Evolutionary conservation across 1,284 basidiomycete genomes (phyloP), one percentile per base, ranked within the genome.

Genomic region (Pseudozyma pruni): DNA sequence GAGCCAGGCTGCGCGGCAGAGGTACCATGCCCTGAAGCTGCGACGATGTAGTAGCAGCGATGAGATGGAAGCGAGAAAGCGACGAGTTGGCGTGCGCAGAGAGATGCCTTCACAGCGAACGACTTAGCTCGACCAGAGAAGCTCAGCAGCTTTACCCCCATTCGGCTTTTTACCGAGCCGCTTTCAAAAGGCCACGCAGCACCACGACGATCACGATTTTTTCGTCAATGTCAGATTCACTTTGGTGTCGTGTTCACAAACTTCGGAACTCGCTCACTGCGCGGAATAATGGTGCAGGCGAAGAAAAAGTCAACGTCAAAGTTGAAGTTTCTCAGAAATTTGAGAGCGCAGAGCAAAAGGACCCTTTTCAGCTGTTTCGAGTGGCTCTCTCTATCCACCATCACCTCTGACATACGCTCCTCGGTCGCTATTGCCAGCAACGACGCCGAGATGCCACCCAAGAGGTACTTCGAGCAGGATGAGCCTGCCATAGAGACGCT

Each of bases 391-490:
- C 11, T 10, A 34, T 2, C 40, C 17, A 42, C n/a, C 39, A 33
- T 29, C 48, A 25, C 11, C 31, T 4, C 4, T 25, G 14, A 19
- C 50, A 32, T 34, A 43, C 41, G 31, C 17, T 42, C 33, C 7
- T 23, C 10, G 33, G 41, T 54, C 37, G 25, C 9, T 17, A 29
- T 39, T 29, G 19, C 11, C 23, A n/a, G 11, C 14, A 8, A 8
- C 43, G 16, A 39, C 41, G 22, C 42, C 51, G 39, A 51, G 33
- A 74, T 75, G 72, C 62, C 69, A 34, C 64, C 72, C 19, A 75
- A 75, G 17, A 53, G 70, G 50, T 75, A 75, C 32, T 75, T 75
- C 42, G 72, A 75, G 49, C 59, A 69, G 56, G 63, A 53, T 20
- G 69, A 69, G 29, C 33, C 59, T 50, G 56, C 52, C 16, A 27